Conservation (phyloP, 2,329 filamentous ascomycete genomes). For the Lecanoromycetidae sp. region DNA sequence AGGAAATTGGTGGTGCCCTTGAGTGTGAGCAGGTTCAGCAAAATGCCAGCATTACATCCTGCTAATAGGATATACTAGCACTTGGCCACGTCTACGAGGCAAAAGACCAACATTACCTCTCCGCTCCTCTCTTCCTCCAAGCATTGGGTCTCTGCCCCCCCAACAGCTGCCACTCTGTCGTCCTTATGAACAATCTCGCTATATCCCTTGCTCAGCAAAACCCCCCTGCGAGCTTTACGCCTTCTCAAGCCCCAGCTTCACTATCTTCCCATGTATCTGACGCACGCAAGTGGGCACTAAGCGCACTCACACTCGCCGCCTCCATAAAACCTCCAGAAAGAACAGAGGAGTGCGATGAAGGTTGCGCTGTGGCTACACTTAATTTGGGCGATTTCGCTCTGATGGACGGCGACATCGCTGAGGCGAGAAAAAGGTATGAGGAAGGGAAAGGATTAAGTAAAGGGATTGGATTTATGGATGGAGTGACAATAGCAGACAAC, state of each 20-base stretch:
- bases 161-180: conserved; percentile 15
- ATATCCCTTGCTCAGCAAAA: conserved; percentile 59
- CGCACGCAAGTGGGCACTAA: conserved; percentile 65
- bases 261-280: conserved; percentile 53
- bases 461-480: conserved; percentile 31
- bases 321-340: conserved; percentile 54
- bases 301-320: conserved; percentile 56
- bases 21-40: conserved; percentile 56
- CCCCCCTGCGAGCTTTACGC: conserved; percentile 21
- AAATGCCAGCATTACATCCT: conserved; percentile 15
- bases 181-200: conserved; percentile 63
- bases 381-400: conserved; percentile 77
- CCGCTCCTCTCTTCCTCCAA: conserved; percentile 76
- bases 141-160: conserved; percentile 42
- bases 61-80: conserved; percentile 37
- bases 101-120: conserved; percentile 63
- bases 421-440: conserved; percentile 56
- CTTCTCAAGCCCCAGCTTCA: conserved; percentile 36
- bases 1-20: conserved; percentile 61
- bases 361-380: conserved; percentile 71
- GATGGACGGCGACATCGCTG: conserved; percentile 52
- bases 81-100: conserved; percentile 66
- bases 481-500: conserved; percentile 23
- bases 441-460: conserved; percentile 52
- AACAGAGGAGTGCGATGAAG: conserved; percentile 68